A percentile compares a stretch with the other conserved stretches of the same genome.
phyloP scores from a whole-genome alignment of 441 rosid genomes.

The Daphne laureola region DNA sequence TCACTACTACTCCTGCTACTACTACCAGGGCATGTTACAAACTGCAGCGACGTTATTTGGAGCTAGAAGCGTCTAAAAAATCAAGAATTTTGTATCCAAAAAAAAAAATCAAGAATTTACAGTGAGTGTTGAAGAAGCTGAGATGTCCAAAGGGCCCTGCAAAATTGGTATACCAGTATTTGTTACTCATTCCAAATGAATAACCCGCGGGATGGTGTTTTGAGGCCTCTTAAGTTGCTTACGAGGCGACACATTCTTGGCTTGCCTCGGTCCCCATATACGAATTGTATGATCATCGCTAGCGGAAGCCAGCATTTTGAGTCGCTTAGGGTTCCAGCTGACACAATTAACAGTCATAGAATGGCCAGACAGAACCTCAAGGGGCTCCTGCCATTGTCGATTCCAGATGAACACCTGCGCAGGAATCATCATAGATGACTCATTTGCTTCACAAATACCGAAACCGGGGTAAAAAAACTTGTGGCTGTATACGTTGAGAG shows the following conservation, averaged over 20 bases:
- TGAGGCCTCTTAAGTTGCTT: slow-evolving; percentile 11
- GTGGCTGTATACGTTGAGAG: neutral
- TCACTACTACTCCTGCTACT: too few species aligned
- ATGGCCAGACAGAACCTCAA: slow-evolving; percentile 73
- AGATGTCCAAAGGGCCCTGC: slow-evolving; percentile 23
- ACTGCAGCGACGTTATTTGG: too few species aligned
- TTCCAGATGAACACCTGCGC: slow-evolving; percentile 81
- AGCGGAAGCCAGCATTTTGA: slow-evolving; percentile 80
- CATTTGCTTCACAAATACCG: neutral
- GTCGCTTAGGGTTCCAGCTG: slow-evolving; percentile 77
- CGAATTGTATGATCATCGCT: slow-evolving; percentile 86
- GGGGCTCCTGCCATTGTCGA: slow-evolving; percentile 35
- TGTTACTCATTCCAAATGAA: slow-evolving; percentile 12
- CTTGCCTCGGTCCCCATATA: slow-evolving; percentile 60
- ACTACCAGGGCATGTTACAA: too few species aligned
- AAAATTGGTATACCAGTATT: slow-evolving; percentile 21
- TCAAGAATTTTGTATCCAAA: too few species aligned
- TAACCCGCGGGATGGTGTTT: slow-evolving; percentile 10
- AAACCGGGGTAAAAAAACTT: neutral
- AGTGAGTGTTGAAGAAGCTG: neutral
- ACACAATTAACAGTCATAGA: slow-evolving; percentile 75
- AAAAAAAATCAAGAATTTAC: too few species aligned
- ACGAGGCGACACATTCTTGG: slow-evolving; percentile 15
- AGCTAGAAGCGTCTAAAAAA: neutral
- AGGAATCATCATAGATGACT: slow-evolving; percentile 3